These are phyloP conservation scores for Alternaria viburni DNA, from an alignment of 2,329 filamentous ascomycete genomes.

Conservation along the genomic window DNA sequence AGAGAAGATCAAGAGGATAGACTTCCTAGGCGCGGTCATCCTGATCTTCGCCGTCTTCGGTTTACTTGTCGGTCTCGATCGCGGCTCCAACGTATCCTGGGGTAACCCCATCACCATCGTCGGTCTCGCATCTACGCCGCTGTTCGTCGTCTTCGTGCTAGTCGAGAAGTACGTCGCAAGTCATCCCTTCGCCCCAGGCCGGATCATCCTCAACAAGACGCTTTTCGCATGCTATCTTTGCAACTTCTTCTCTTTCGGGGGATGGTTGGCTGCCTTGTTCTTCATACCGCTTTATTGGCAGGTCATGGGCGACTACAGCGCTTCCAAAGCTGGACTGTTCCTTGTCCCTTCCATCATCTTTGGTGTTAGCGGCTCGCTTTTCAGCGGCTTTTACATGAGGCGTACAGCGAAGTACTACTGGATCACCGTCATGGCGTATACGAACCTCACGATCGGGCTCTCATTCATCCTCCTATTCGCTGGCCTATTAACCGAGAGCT, in stretches of 20 bases:
- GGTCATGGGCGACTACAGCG: slow-evolving; percentile 68
- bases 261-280: slow-evolving; percentile 67
- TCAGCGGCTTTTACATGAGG: slow-evolving; percentile 71
- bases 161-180: slow-evolving; percentile 71
- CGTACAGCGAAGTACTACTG: slow-evolving; percentile 74
- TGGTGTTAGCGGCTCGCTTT: slow-evolving; percentile 69
- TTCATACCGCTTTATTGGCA: slow-evolving; percentile 82
- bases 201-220: slow-evolving; percentile 71
- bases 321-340: slow-evolving; percentile 68
- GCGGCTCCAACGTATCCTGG: slow-evolving; percentile 76
- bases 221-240: slow-evolving; percentile 72
- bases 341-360: slow-evolving; percentile 70
- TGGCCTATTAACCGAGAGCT: slow-evolving; percentile 59
- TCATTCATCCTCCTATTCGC: slow-evolving; percentile 64
- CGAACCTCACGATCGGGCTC: slow-evolving; percentile 61
- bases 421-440: slow-evolving; percentile 67
- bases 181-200: slow-evolving; percentile 76
- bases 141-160: slow-evolving; percentile 71
- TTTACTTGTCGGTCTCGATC: slow-evolving; percentile 73
- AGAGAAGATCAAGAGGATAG: slow-evolving; percentile 70
- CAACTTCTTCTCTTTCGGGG: slow-evolving; percentile 74
- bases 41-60: slow-evolving; percentile 70
- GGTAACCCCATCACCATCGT: slow-evolving; percentile 62
- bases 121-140: slow-evolving; percentile 61
- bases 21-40: slow-evolving; percentile 73